Percentiles rank a stretch among this genome's conserved stretches.
Evolutionary conservation across 441 rosid species (phyloP).

Genomic region (Dalechampia spathulata): DNA sequence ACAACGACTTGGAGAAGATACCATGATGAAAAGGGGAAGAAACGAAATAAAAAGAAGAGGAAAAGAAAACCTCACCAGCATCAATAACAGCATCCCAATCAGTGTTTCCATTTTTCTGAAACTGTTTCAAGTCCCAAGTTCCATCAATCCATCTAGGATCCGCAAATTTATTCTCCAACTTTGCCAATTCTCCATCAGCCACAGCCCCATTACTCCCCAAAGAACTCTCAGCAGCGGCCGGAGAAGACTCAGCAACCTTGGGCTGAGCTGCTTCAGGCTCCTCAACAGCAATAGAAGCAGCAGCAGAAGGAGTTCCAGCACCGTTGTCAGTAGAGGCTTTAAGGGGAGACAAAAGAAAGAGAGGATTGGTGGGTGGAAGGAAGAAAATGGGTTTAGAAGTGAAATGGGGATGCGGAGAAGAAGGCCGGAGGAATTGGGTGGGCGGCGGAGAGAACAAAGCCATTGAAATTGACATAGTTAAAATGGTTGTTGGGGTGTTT

Average conservation of each 20-base stretch:
- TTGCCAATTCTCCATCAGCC: slow-evolving; percentile 17
- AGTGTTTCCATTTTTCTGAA: slow-evolving; percentile 50
- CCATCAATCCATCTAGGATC: slow-evolving; percentile 74
- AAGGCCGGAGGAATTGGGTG: slow-evolving; percentile 14
- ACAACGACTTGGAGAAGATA: too few species aligned
- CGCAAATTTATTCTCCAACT: slow-evolving; percentile 29
- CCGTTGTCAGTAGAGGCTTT: slow-evolving; percentile 38
- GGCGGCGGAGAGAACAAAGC: slow-evolving; percentile 32
- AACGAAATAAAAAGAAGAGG: not conserved
- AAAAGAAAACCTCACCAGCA: slow-evolving; percentile 50
- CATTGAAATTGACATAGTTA: slow-evolving; percentile 41
- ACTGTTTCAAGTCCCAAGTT: slow-evolving; percentile 84
- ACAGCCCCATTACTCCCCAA: slow-evolving; percentile 30
- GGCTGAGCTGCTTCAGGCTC: slow-evolving; percentile 27
- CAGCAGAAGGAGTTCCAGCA: slow-evolving; percentile 29
- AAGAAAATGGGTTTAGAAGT: slow-evolving; percentile 15
- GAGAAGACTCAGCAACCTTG: slow-evolving; percentile 13
- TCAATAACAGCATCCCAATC: slow-evolving; percentile 93
- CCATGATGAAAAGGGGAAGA: too few species aligned
- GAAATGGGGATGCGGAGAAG: slow-evolving; percentile 23
- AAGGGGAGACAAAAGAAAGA: slow-evolving; percentile 12
- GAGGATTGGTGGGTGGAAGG: slow-evolving; percentile 19
- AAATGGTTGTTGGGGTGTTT: too few species aligned
- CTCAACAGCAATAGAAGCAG: too few species aligned
- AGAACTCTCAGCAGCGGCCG: slow-evolving; percentile 1